Conservation (phyloP, 2,329 filamentous ascomycete species). For the Claviceps quebecensis region DNA sequence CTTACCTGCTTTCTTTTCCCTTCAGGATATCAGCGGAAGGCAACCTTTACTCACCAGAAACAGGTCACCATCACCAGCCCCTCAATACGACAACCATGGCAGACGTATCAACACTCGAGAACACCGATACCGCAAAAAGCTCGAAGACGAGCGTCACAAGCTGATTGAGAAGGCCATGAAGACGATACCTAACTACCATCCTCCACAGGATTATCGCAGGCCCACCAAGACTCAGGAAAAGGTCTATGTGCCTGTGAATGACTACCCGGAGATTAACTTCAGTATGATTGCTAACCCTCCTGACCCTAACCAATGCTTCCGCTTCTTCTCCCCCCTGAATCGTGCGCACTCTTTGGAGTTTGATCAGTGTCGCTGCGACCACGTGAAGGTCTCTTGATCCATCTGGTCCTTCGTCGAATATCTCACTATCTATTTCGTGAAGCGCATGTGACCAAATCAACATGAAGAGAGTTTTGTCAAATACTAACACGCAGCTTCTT, state of each 20-base stretch:
- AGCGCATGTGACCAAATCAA: slow-evolving; percentile 10
- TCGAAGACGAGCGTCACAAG: slow-evolving; percentile 98
- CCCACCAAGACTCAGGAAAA: slow-evolving; percentile 99
- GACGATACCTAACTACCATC: slow-evolving; percentile 98
- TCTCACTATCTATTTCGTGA: slow-evolving; percentile 11
- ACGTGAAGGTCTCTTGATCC: slow-evolving; percentile 18
- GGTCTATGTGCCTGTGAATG: slow-evolving; percentile 99
- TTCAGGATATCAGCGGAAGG: neutral
- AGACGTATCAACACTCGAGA: slow-evolving; percentile 98
- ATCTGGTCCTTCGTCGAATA: slow-evolving; percentile 20
- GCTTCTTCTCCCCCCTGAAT: slow-evolving; percentile 17
- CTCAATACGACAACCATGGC: slow-evolving; percentile 98
- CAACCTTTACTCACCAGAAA: slow-evolving; percentile 3
- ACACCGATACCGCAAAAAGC: slow-evolving; percentile 92
- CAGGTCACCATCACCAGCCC: slow-evolving; percentile 88
- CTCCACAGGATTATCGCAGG: slow-evolving; percentile 93
- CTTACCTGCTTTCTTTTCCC: neutral
- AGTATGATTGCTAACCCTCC: slow-evolving; percentile 99
- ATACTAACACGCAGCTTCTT: slow-evolving; percentile 88
- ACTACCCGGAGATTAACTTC: slow-evolving; percentile 99
- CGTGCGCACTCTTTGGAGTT: slow-evolving; percentile 23
- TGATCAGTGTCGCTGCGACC: slow-evolving; percentile 26
- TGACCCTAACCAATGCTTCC: slow-evolving; percentile 54
- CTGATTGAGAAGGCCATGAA: slow-evolving; percentile 99
- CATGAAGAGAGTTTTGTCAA: slow-evolving; percentile 16